phyloP scores from a whole-genome alignment of 176 grass and related monocot species.

The Stipa capillata region DNA sequence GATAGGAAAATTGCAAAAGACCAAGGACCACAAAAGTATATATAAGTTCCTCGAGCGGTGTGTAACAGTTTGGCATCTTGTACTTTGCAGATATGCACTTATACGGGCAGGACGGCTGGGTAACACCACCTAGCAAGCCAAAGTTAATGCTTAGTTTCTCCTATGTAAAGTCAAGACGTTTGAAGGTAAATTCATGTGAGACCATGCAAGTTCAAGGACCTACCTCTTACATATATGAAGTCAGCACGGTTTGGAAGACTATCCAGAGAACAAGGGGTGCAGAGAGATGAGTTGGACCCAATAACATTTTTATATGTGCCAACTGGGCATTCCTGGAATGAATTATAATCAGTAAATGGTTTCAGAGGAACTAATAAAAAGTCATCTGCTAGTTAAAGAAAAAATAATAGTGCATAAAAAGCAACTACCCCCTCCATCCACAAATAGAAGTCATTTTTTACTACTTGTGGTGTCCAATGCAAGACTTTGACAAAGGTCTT shows the following conservation, averaged over 20 bases:
- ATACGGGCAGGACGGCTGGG: slow-evolving; percentile 70
- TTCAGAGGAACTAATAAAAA: not conserved
- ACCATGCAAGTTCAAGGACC: slow-evolving; percentile 4
- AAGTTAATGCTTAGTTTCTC: slow-evolving; percentile 14
- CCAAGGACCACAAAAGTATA: slow-evolving; percentile 92
- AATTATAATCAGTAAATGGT: slow-evolving; percentile 9
- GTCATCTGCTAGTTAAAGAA: not conserved
- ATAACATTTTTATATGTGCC: slow-evolving; percentile 80
- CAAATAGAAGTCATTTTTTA: not conserved
- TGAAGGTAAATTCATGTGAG: slow-evolving; percentile 1
- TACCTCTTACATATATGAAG: slow-evolving; percentile 97
- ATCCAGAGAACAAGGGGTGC: slow-evolving; percentile 64
- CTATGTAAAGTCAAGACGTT: not conserved
- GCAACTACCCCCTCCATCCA: not conserved
- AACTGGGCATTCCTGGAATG: slow-evolving; percentile 90
- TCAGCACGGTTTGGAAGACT: slow-evolving; percentile 79
- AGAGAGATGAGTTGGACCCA: slow-evolving; percentile 87
- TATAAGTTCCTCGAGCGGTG: slow-evolving; percentile 88
- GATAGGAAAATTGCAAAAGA: slow-evolving; percentile 73
- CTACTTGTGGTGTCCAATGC: not conserved
- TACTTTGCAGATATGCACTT: slow-evolving; percentile 90
- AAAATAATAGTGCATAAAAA: not conserved
- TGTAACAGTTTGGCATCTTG: slow-evolving; percentile 98
- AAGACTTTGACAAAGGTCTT: not conserved
- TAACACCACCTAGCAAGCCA: slow-evolving; percentile 79